Evolutionary conservation across 2,329 filamentous ascomycete genomes (phyloP), one percentile per base, ranked within the genome.

Genomic region (Colletotrichum truncatum): DNA sequence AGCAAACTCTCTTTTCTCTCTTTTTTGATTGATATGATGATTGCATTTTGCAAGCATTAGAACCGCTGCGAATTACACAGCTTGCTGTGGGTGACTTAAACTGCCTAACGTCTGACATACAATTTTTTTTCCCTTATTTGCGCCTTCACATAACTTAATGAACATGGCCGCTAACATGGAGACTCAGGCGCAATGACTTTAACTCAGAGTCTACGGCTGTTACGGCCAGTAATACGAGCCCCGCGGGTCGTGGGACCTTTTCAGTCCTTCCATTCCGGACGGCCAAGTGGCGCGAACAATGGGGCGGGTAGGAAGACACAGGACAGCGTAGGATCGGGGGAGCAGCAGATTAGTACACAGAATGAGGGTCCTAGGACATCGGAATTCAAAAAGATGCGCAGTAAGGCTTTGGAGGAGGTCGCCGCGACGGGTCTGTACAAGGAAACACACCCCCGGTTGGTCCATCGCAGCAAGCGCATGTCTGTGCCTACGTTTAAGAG

Each of bases 31-130:
- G 39, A 48, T 23, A 71, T 64, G 64, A 77, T 82, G 80, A 82
- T 82, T 66, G 60, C 36, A 39, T 39, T 39, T 16, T 39, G 46
- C 68, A 70, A 70, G 67, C 67, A 66, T 81, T 78, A 82, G 81
- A 82, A 82, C 81, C 81, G 81, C 81, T 82, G 81, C 81, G 80
- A 80, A 80, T 81, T 79, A 82, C 77, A 75, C 78, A 75, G 78
- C 75, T 76, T 75, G 75, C 77, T 78, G 79, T 77, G 78, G 43
- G 68, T 81, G 81, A 82, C 79, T 54, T 74, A 76, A 80, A 74
- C 71, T 73, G 77, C 78, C 80, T 73, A 75, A 73, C 72, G 34
- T 71, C 79, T 81, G 79, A 81, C 38, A 59, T 43, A n/a, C 18
- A 26, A 56, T 32, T 34, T 34, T 64, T 56, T 66, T 68, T 18